These are phyloP conservation scores for Phalaenopsis aphrodite DNA, from an alignment of 106 monocot species.

Conservation along the genomic window DNA sequence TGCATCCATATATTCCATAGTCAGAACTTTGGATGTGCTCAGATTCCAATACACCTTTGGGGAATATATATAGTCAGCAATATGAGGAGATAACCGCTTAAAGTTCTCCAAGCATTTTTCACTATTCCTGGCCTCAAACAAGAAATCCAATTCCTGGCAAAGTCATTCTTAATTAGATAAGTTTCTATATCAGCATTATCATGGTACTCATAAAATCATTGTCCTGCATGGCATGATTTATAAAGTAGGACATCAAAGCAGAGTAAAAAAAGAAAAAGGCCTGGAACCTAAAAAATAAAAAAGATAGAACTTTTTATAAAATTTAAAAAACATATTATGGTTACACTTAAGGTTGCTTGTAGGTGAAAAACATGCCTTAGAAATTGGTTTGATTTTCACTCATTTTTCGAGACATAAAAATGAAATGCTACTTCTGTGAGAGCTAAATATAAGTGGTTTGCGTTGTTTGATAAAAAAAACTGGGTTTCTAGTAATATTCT, in stretches of 20 bases:
- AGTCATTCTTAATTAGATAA: slow-evolving; percentile 4
- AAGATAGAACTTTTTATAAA: background rate
- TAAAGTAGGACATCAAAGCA: background rate
- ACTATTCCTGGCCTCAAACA: slow-evolving; percentile 79
- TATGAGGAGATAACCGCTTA: slow-evolving; percentile 75
- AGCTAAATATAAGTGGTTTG: too few species aligned
- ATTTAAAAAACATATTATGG: background rate
- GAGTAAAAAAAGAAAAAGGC: background rate
- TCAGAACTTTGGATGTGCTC: slow-evolving; percentile 79
- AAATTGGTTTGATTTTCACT: too few species aligned
- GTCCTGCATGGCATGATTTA: background rate
- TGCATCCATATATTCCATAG: slow-evolving; percentile 94
- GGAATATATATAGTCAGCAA: slow-evolving; percentile 69
- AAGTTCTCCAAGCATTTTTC: slow-evolving; percentile 86
- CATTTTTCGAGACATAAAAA: too few species aligned
- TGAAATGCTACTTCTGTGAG: too few species aligned
- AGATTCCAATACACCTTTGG: slow-evolving; percentile 83
- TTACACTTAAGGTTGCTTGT: background rate
- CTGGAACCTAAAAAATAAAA: background rate
- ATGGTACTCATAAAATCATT: background rate
- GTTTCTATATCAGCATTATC: background rate
- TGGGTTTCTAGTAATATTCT: too few species aligned
- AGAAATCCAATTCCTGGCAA: slow-evolving; percentile 90
- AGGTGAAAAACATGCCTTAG: too few species aligned
- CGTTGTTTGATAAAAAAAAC: too few species aligned